A percentile compares a stretch with the other conserved stretches of the same genome.
phyloP scores from a whole-genome alignment of 78 protist genomes.

The Tieghemostelium lacteum region DNA sequence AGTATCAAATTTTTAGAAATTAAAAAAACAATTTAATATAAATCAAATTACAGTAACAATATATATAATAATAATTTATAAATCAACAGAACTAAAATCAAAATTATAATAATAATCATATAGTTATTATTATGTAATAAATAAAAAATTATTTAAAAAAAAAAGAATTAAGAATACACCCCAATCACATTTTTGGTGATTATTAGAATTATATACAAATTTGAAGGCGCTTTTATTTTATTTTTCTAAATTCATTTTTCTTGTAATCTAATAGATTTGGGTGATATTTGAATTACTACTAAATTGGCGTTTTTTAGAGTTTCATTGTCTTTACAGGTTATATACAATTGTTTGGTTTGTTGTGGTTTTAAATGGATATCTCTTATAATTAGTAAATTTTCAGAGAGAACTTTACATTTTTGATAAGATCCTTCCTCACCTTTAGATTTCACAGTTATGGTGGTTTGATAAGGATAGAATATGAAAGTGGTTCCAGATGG shows the following conservation, averaged over 20 bases:
- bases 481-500: background rate
- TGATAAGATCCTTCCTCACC: background rate
- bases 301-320: background rate
- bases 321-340: background rate
- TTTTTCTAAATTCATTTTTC: background rate
- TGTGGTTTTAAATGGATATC: background rate
- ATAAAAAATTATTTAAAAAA: too few species aligned
- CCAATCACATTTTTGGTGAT: too few species aligned
- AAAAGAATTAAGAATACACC: too few species aligned
- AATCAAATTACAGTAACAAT: too few species aligned
- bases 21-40: too few species aligned
- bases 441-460: background rate
- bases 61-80: too few species aligned
- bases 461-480: background rate
- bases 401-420: background rate
- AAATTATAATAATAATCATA: too few species aligned
- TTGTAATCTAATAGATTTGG: background rate
- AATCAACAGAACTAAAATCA: too few species aligned
- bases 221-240: too few species aligned
- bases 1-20: too few species aligned
- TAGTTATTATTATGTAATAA: too few species aligned
- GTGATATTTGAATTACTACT: background rate
- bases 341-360: background rate
- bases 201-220: too few species aligned
- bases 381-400: conserved; percentile 21